phyloP scores from a whole-genome alignment of 2,329 filamentous ascomycete species.

The Aspergillus uvarum region DNA sequence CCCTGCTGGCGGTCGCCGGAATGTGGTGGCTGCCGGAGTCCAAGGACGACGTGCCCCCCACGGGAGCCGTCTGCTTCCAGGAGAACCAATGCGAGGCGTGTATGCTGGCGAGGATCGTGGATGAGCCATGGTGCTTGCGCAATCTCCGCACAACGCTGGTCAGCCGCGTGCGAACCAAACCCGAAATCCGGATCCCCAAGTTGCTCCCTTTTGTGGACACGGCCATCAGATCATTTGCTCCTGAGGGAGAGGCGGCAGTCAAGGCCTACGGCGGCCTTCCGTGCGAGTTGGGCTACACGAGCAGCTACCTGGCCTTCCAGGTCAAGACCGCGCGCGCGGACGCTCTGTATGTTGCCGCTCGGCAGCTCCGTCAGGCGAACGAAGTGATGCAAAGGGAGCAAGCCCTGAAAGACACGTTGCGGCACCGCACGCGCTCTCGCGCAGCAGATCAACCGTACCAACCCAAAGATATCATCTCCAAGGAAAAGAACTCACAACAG shows the following conservation, averaged over 20 bases:
- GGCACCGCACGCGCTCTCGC: background rate
- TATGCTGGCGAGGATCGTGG: conserved; percentile 35
- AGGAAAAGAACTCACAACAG: no score
- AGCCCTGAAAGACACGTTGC: background rate
- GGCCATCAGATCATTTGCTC: conserved; percentile 20
- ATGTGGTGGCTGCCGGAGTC: conserved; percentile 31
- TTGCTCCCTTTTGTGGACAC: conserved; percentile 33
- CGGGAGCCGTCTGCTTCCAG: conserved; percentile 28
- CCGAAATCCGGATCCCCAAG: conserved; percentile 21
- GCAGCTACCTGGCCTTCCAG: background rate
- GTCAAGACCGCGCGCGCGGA: background rate
- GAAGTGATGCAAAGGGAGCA: background rate
- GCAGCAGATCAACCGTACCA: background rate
- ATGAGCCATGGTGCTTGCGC: conserved; percentile 25
- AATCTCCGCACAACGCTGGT: conserved; percentile 32
- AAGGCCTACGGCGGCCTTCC: background rate
- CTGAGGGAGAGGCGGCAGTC: background rate
- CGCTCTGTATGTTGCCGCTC: background rate
- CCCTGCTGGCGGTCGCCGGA: conserved; percentile 28
- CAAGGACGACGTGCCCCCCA: conserved; percentile 1
- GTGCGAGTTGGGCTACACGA: background rate
- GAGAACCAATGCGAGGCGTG: conserved; percentile 39
- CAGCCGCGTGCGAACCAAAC: conserved; percentile 34
- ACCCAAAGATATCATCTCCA: no score
- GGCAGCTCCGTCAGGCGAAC: background rate